A percentile compares a stretch with the other conserved stretches of the same genome.
Evolutionary conservation across 192 early-diverging fungal genomes (phyloP).

Genomic region (Backusella circina): DNA sequence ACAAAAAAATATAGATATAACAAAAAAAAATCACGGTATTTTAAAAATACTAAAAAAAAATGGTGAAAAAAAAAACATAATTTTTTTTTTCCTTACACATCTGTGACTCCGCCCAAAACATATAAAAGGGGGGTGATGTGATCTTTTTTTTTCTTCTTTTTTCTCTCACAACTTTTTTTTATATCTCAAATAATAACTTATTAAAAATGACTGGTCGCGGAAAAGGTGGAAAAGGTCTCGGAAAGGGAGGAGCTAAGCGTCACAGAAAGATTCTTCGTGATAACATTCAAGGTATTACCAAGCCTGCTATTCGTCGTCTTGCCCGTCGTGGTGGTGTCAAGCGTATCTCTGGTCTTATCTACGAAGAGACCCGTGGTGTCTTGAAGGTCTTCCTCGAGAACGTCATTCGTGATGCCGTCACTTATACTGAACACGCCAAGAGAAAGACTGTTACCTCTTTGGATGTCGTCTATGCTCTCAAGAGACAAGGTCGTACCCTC

Average conservation of each 20-base stretch:
- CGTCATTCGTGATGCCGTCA: slow-evolving; percentile 97
- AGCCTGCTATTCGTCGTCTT: slow-evolving; percentile 86
- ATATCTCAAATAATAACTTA: neutral
- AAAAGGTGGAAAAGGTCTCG: slow-evolving; percentile 99
- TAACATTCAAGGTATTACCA: slow-evolving; percentile 73
- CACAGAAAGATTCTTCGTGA: slow-evolving; percentile 99
- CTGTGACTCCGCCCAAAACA: slow-evolving; percentile 7
- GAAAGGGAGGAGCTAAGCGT: slow-evolving; percentile 99
- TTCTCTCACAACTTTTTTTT: neutral
- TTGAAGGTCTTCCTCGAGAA: slow-evolving; percentile 98
- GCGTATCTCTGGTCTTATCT: slow-evolving; percentile 97
- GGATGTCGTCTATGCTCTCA: slow-evolving; percentile 99
- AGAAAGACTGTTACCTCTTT: slow-evolving; percentile 99
- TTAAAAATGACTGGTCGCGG: slow-evolving; percentile 87
- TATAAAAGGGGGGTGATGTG: slow-evolving; percentile 6
- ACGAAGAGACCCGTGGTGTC: slow-evolving; percentile 97
- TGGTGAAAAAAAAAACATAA: neutral
- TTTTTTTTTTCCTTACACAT: slow-evolving; percentile 1
- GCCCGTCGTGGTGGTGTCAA: slow-evolving; percentile 99
- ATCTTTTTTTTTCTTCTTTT: neutral
- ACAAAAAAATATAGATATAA: neutral
- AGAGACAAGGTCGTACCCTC: slow-evolving; percentile 96
- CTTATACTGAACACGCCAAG: slow-evolving; percentile 99
- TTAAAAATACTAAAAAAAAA: neutral
- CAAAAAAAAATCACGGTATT: neutral